Conservation (phyloP, 345 rosid genomes). For the Heritiera littoralis region DNA sequence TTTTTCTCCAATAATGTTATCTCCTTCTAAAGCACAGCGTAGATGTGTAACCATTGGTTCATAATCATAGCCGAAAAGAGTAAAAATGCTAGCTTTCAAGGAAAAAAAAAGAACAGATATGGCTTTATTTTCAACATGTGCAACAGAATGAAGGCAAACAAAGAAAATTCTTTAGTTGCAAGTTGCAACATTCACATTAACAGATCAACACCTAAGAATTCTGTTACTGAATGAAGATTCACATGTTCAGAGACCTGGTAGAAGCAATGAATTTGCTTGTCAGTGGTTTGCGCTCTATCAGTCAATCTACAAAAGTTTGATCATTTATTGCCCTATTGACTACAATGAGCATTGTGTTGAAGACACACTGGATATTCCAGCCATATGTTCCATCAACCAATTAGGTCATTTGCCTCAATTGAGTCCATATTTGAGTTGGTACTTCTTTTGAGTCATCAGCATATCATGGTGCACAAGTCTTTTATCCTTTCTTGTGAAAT, state of each 20-base stretch:
- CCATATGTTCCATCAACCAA: not conserved
- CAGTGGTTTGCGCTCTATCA: not conserved
- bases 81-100: not conserved
- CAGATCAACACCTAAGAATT: not conserved
- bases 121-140: not conserved
- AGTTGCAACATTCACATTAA: not conserved
- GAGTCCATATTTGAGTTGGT: slow-evolving; percentile 8
- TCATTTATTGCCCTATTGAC: not conserved
- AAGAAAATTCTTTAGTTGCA: slow-evolving; percentile 4
- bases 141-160: not conserved
- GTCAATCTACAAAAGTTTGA: not conserved
- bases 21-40: not conserved
- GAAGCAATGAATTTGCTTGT: not conserved
- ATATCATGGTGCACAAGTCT: slow-evolving; percentile 77
- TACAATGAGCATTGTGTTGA: not conserved
- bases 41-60: not conserved
- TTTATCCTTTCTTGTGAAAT: slow-evolving; percentile 55
- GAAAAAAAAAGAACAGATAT: not conserved
- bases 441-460: slow-evolving; percentile 42
- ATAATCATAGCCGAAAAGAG: not conserved
- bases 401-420: not conserved
- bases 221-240: not conserved
- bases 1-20: not conserved
- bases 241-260: not conserved
- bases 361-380: not conserved